phyloP scores from a whole-genome alignment of 768 basidiomycete species.

The Agrocybe praecox region DNA sequence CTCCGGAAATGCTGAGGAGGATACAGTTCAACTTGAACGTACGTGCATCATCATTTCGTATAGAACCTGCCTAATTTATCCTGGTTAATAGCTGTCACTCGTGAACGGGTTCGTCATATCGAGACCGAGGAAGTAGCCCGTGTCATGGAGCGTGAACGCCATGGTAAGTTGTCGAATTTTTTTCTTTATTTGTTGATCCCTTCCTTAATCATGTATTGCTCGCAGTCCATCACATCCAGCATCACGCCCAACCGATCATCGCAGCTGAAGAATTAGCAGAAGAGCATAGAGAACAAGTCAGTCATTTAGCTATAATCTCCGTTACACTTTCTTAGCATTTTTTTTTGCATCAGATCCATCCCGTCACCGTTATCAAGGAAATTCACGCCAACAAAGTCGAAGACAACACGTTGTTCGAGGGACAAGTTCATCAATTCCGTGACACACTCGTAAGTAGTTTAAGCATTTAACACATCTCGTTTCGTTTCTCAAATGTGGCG shows the following conservation, averaged over 20 bases:
- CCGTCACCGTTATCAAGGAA: slow-evolving; percentile 27
- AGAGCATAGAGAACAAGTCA: slow-evolving; percentile 25
- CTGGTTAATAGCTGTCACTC: slow-evolving; percentile 8
- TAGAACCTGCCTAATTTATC: not conserved
- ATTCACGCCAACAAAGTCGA: slow-evolving; percentile 28
- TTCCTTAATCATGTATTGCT: not conserved
- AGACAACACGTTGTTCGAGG: slow-evolving; percentile 28
- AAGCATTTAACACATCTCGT: no score
- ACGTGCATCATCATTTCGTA: not conserved
- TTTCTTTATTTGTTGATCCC: not conserved
- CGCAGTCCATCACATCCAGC: slow-evolving; percentile 39
- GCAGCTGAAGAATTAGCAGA: slow-evolving; percentile 27
- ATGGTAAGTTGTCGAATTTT: slow-evolving; percentile 24
- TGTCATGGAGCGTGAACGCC: slow-evolving; percentile 33
- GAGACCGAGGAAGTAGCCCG: slow-evolving; percentile 26
- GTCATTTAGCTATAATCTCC: not conserved
- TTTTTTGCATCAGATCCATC: slow-evolving; percentile 20
- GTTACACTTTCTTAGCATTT: not conserved
- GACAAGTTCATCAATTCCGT: slow-evolving; percentile 26
- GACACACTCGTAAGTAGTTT: slow-evolving; percentile 26
- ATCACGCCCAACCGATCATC: slow-evolving; percentile 36
- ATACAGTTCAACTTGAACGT: slow-evolving; percentile 15
- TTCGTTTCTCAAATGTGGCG: no score
- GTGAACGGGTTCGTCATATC: slow-evolving; percentile 14
- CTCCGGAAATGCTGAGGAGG: slow-evolving; percentile 8